These are phyloP conservation scores for Tylopilus subfusipes DNA, from an alignment of 768 basidiomycete genomes.

Conservation along the genomic window DNA sequence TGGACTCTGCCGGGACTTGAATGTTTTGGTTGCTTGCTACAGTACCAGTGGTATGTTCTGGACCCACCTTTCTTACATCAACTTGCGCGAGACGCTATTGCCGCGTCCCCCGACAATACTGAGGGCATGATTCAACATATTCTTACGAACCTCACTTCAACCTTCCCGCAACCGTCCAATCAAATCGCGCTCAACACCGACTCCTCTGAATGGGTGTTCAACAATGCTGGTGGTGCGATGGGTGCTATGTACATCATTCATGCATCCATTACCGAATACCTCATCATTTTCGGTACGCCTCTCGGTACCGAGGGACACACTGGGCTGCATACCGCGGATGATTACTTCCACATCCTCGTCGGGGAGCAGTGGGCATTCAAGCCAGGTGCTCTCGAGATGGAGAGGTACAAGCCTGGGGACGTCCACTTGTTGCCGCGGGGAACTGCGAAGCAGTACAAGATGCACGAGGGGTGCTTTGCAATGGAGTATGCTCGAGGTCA, in stretches of 20 bases:
- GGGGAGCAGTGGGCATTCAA: slow-evolving; percentile 94
- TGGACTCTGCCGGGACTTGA: not conserved
- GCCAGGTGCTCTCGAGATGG: slow-evolving; percentile 79
- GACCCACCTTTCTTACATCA: slow-evolving; percentile 68
- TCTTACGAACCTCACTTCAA: slow-evolving; percentile 69
- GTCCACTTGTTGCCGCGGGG: slow-evolving; percentile 84
- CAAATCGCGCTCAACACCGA: slow-evolving; percentile 50
- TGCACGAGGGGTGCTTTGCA: slow-evolving; percentile 95
- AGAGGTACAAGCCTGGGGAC: slow-evolving; percentile 79
- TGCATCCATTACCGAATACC: slow-evolving; percentile 94
- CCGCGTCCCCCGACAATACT: slow-evolving; percentile 58
- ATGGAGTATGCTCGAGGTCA: slow-evolving; percentile 91
- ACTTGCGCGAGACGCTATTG: slow-evolving; percentile 72
- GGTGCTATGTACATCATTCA: slow-evolving; percentile 98
- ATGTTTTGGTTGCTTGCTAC: not conserved
- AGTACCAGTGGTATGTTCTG: slow-evolving; percentile 89
- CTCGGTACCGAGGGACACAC: slow-evolving; percentile 96
- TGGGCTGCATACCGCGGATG: slow-evolving; percentile 93
- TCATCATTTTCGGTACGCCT: slow-evolving; percentile 94
- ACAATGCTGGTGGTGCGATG: slow-evolving; percentile 98
- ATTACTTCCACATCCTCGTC: slow-evolving; percentile 93
- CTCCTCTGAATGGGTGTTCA: slow-evolving; percentile 87
- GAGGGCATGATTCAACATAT: slow-evolving; percentile 78
- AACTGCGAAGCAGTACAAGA: slow-evolving; percentile 93
- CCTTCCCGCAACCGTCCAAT: slow-evolving; percentile 59